These are phyloP conservation scores for Tolypocladium cylindrosporum DNA, from an alignment of 2,329 filamentous ascomycete genomes.

Conservation along the genomic window DNA sequence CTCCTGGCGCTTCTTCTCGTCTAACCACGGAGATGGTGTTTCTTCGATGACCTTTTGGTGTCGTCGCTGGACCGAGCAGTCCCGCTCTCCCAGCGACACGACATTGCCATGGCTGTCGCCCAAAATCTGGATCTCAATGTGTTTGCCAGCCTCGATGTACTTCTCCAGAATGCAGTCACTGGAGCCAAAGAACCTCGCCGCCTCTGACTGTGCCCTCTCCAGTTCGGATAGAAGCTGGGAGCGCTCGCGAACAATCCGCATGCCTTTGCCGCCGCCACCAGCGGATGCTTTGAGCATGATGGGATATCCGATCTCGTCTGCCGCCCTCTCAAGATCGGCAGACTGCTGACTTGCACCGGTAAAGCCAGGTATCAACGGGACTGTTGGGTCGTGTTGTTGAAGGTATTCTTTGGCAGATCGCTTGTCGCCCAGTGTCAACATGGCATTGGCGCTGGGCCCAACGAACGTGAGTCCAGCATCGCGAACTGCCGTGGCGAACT, in stretches of 20 bases:
- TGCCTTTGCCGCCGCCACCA: conserved; percentile 31
- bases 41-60: conserved; percentile 38
- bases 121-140: conserved; percentile 35
- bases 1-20: conserved; percentile 12
- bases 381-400: too few relatives aligned
- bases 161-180: conserved; percentile 17
- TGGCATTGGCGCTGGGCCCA: conserved; percentile 42
- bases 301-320: conserved; percentile 17
- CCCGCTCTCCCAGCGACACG: conserved; percentile 27
- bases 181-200: too few relatives aligned
- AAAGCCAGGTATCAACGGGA: too few relatives aligned
- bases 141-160: conserved; percentile 25
- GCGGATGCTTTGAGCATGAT: conserved; percentile 33
- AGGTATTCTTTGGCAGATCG: background rate
- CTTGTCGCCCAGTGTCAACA: conserved; percentile 43
- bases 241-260: conserved; percentile 14
- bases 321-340: background rate
- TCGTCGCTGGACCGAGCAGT: conserved; percentile 34
- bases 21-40: conserved; percentile 8
- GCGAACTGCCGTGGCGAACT: conserved; percentile 43
- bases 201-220: too few relatives aligned
- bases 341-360: too few relatives aligned
- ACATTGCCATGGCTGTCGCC: conserved; percentile 28
- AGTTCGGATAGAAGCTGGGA: conserved; percentile 12
- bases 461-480: conserved; percentile 46